Percentiles rank a stretch among this genome's conserved stretches.
These are phyloP conservation scores for Penicillium sp. DNA, from an alignment of 2,329 filamentous ascomycete species.

Conservation along the genomic window DNA sequence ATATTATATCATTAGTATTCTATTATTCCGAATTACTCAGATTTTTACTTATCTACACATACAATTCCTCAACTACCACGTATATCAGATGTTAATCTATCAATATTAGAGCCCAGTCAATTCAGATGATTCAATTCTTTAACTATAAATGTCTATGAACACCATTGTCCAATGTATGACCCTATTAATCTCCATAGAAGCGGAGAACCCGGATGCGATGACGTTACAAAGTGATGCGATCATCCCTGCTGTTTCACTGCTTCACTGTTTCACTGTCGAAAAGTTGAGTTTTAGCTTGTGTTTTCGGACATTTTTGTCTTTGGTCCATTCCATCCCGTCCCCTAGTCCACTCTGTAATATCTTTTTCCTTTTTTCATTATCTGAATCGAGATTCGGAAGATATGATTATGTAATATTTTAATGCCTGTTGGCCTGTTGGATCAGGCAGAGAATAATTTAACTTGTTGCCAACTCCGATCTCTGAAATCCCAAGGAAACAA, in stretches of 20 bases:
- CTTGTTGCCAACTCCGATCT: not conserved
- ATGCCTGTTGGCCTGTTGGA: not conserved
- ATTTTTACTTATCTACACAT: not conserved
- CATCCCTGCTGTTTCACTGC: not conserved
- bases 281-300: not conserved
- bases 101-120: not conserved
- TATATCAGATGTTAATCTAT: not conserved
- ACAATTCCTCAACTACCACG: not conserved
- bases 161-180: conserved; percentile 1
- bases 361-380: not conserved
- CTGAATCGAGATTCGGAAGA: not conserved
- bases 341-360: conserved; percentile 5
- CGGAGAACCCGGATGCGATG: conserved; percentile 27
- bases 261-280: not conserved
- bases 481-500: not conserved
- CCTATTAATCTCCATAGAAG: not conserved
- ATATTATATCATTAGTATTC: not conserved
- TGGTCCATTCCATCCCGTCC: conserved; percentile 1
- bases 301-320: conserved; percentile 3
- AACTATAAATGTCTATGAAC: not conserved
- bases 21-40: not conserved
- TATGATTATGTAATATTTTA: not conserved
- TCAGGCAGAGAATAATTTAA: not conserved
- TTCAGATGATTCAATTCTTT: not conserved
- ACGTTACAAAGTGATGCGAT: conserved; percentile 24